A percentile compares a stretch with the other conserved stretches of the same genome.
Conservation (phyloP, 192 early-diverging fungal genomes). For the Podila clonocystis region DNA sequence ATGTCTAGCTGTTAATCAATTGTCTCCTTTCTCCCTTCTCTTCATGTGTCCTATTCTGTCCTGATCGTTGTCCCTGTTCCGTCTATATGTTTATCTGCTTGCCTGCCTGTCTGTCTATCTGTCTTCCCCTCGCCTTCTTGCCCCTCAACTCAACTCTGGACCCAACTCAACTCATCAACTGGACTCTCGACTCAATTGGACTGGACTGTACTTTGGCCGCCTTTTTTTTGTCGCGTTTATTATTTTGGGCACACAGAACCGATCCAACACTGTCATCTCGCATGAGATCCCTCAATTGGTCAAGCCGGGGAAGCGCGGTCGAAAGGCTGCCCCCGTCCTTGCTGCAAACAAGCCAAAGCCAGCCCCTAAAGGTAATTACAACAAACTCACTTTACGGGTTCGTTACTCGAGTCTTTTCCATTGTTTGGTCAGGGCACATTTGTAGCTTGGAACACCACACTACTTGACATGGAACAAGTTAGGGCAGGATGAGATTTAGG, state of each 20-base stretch:
- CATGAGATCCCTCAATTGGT: conserved; percentile 15
- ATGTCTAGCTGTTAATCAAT: background rate
- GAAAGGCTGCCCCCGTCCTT: conserved; percentile 10
- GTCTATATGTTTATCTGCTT: background rate
- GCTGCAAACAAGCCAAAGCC: conserved; percentile 15
- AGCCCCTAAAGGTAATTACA: conserved; percentile 19
- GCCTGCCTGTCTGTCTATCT: background rate
- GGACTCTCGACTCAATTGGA: too few relatives aligned
- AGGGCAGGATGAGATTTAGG: too few relatives aligned
- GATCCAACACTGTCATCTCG: conserved; percentile 1
- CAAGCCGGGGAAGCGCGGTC: conserved; percentile 30
- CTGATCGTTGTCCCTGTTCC: background rate
- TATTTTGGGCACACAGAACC: background rate
- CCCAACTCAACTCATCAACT: conserved; percentile 8
- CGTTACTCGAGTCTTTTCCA: too few relatives aligned
- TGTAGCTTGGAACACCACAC: too few relatives aligned
- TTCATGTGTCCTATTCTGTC: background rate
- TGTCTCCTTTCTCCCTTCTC: background rate
- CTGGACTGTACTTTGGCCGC: too few relatives aligned
- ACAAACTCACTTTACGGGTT: too few relatives aligned
- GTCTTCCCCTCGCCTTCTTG: background rate
- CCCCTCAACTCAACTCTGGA: conserved; percentile 2
- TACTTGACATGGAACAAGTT: too few relatives aligned
- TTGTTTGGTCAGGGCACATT: too few relatives aligned
- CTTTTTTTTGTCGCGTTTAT: background rate